phyloP scores from a whole-genome alignment of 768 basidiomycete genomes.

The Erythrobasidium yunnanense region DNA sequence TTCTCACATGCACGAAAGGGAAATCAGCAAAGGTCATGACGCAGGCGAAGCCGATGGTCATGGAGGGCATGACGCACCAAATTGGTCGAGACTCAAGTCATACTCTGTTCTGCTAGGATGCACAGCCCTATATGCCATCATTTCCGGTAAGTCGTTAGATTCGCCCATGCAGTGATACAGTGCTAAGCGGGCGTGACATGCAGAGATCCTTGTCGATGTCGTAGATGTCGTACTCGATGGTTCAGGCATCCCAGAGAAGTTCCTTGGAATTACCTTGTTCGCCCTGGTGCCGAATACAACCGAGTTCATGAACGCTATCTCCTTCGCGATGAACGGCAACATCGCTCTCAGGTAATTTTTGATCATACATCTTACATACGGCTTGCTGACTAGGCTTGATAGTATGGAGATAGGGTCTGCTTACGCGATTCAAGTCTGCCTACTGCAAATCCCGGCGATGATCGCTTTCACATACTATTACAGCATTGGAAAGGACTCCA shows the following conservation, averaged over 20 bases:
- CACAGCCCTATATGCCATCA: constrained; percentile 83
- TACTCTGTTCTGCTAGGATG: constrained; percentile 79
- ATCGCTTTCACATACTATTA: constrained; percentile 97
- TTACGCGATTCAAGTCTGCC: constrained; percentile 93
- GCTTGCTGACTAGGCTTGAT: constrained; percentile 4
- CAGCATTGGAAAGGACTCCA: constrained; percentile 70
- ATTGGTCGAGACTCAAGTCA: constrained; percentile 83
- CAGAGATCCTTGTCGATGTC: constrained; percentile 87
- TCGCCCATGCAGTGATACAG: background rate
- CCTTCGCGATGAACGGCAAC: constrained; percentile 90
- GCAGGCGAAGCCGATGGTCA: constrained; percentile 49
- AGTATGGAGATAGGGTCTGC: constrained; percentile 99
- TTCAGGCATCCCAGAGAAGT: constrained; percentile 91
- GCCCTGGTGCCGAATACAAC: constrained; percentile 97
- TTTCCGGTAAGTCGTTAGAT: constrained; percentile 61
- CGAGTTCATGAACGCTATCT: constrained; percentile 90
- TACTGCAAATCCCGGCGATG: constrained; percentile 97
- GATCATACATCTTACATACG: background rate
- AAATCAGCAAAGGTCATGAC: constrained; percentile 44
- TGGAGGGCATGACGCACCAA: constrained; percentile 85
- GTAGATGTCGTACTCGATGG: constrained; percentile 85
- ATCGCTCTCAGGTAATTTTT: constrained; percentile 74
- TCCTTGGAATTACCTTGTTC: constrained; percentile 89
- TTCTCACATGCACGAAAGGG: constrained; percentile 43
- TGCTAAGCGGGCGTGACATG: background rate